A percentile compares a stretch with the other conserved stretches of the same genome.
Conservation (phyloP, 306 rosid genomes). For the Ziziphus jujuba region DNA sequence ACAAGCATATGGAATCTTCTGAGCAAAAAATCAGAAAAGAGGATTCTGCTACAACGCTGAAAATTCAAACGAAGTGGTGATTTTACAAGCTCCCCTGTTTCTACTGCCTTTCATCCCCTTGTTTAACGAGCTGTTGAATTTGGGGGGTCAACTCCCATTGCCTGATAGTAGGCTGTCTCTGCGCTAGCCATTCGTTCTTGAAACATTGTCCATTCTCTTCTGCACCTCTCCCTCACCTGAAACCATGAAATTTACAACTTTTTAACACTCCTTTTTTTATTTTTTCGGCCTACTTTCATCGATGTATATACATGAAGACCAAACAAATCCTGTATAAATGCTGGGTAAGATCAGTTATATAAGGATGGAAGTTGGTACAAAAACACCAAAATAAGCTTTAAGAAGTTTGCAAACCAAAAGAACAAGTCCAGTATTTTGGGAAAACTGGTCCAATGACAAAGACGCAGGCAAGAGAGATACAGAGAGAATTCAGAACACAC, state of each 20-base stretch:
- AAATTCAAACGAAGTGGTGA: neutral
- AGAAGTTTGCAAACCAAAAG: too few relatives aligned
- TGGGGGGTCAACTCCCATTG: constrained; percentile 26
- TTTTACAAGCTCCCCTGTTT: neutral
- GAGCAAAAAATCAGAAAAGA: too few relatives aligned
- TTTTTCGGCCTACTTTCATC: too few relatives aligned
- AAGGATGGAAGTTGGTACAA: too few relatives aligned
- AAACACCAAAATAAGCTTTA: too few relatives aligned
- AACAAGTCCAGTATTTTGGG: neutral
- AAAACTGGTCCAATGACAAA: neutral
- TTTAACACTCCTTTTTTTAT: constrained; percentile 1
- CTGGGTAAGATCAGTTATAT: too few relatives aligned
- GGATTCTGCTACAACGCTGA: too few relatives aligned
- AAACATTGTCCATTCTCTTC: constrained; percentile 72
- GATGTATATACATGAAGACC: neutral
- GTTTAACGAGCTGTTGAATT: constrained; percentile 37
- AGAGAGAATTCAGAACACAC: neutral
- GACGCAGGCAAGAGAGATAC: neutral
- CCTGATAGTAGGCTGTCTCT: constrained; percentile 52
- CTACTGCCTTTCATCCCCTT: neutral
- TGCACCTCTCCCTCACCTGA: constrained; percentile 83
- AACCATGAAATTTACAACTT: neutral
- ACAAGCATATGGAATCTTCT: too few relatives aligned
- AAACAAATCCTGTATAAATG: too few relatives aligned
- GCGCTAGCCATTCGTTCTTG: constrained; percentile 64